phyloP scores from a whole-genome alignment of 1,284 basidiomycete species.

The Rhodofomes roseus region DNA sequence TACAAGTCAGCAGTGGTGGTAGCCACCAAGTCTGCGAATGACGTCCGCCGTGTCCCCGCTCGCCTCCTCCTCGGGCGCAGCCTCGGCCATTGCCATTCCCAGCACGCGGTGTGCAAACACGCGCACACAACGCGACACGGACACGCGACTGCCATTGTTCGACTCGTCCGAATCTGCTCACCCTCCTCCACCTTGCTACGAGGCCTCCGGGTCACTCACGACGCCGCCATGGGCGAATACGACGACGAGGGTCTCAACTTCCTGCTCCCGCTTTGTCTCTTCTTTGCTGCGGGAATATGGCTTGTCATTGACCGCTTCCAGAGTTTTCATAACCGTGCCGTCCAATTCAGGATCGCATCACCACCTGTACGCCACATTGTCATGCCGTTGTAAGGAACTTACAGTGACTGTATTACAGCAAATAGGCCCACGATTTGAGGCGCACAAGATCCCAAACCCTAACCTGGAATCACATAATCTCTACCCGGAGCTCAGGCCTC shows the following conservation, averaged over 20 bases:
- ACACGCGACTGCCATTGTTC: slow-evolving; percentile 2
- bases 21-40: slow-evolving; percentile 10
- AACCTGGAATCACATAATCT: slow-evolving; percentile 59
- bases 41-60: slow-evolving; percentile 4
- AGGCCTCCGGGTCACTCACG: neutral
- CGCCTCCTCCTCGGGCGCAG: neutral
- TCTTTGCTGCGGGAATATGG: slow-evolving; percentile 73
- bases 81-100: neutral
- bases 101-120: slow-evolving; percentile 11
- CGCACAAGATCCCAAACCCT: slow-evolving; percentile 52
- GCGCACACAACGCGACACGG: slow-evolving; percentile 18
- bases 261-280: slow-evolving; percentile 45
- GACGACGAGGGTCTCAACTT: slow-evolving; percentile 30
- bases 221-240: slow-evolving; percentile 23
- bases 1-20: slow-evolving; percentile 9
- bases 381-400: neutral
- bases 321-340: slow-evolving; percentile 64
- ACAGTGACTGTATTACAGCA: slow-evolving; percentile 34
- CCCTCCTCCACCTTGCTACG: slow-evolving; percentile 2
- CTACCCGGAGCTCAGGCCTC: slow-evolving; percentile 51
- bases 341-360: slow-evolving; percentile 53
- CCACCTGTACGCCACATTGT: slow-evolving; percentile 50
- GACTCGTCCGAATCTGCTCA: slow-evolving; percentile 1
- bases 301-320: slow-evolving; percentile 72
- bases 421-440: slow-evolving; percentile 52